A percentile compares a stretch with the other conserved stretches of the same genome.
These are phyloP conservation scores for Starmerella asiatica DNA, from an alignment of 805 yeast species.

Conservation along the genomic window DNA sequence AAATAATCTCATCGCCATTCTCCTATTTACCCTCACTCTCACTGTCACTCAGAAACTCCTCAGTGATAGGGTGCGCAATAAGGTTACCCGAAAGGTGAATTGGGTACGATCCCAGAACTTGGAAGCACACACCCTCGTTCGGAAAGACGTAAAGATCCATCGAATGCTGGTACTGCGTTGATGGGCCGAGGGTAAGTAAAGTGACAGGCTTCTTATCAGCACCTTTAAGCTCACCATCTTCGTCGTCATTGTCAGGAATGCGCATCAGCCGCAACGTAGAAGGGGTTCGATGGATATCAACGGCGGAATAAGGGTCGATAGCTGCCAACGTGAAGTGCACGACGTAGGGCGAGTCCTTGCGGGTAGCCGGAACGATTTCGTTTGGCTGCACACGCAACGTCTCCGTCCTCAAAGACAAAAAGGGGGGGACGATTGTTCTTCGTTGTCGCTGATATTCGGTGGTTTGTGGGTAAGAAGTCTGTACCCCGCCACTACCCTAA, in stretches of 20 bases:
- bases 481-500: too few relatives aligned
- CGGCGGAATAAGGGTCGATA: constrained; percentile 73
- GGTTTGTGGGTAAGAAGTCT: too few relatives aligned
- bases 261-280: constrained; percentile 72
- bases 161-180: constrained; percentile 60
- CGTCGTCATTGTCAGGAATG: constrained; percentile 21
- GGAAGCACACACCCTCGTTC: constrained; percentile 86
- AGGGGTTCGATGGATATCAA: constrained; percentile 44
- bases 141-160: constrained; percentile 82
- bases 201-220: constrained; percentile 44
- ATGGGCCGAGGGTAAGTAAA: constrained; percentile 85
- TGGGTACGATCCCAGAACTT: constrained; percentile 91
- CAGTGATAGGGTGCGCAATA: constrained; percentile 89
- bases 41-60: constrained; percentile 34
- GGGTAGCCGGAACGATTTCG: constrained; percentile 73
- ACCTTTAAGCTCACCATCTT: constrained; percentile 28
- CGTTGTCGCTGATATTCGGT: constrained; percentile 11
- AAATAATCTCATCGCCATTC: constrained; percentile 17
- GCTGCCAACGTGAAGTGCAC: constrained; percentile 91
- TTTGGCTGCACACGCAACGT: constrained; percentile 51
- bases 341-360: constrained; percentile 74
- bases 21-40: constrained; percentile 24
- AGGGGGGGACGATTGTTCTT: constrained; percentile 8
- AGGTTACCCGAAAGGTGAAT: constrained; percentile 89
- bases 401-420: constrained; percentile 15